Base-by-base conservation (phyloP, 1,139 yeast species). In the Debaryomycetaceae sp. region DNA sequence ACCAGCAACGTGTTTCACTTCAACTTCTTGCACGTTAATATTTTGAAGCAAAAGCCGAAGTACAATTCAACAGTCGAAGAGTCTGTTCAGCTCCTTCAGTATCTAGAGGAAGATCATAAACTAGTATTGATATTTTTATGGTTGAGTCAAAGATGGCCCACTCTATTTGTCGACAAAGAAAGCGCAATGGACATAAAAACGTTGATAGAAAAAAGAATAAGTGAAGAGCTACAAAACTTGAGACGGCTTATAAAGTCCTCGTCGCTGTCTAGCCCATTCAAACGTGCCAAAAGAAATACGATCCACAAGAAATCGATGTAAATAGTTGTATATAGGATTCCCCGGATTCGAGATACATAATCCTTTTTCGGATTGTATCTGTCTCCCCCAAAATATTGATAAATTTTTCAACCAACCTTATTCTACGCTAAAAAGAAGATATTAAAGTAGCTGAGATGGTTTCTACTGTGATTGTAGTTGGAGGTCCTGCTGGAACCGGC, bases 401-500 rank as follows among this genome's bases (percentile, higher is more conserved):
- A 17, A 17, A 17, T 17, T 17, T 17, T 17, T 17, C 20, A 17
- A 17, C 20, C 20, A 17, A 17, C 20, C 20, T 17, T 17, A 17
- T 17, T 17, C 20, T 17, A 4, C 20, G 20, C 20, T 17, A 2
- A 34, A 34, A 14, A 34, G 17, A 13, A 34, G 13, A 7, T n/a
- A 34, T 13, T 4, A 34, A 3, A 34, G 13, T 11, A 37, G 31
- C 24, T 7, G 6, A 29, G 33, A 27, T 22, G 13, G 40, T 39
- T 42, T 11, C 42, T 5, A 60, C 62, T 1, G 69, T 73, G 4
- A 62, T 72, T 31, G 73, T 75, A 8, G 77, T 74, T 14, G 96
- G 95, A 2, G 99, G 99, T 0, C 96, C 98, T 1, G 90, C 97
- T 0, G 97, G 97, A 9, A 86, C 96, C 3, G 98, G 98, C 2